These are phyloP conservation scores for Trametes gibbosa DNA, from an alignment of 768 basidiomycete species.

Conservation along the genomic window DNA sequence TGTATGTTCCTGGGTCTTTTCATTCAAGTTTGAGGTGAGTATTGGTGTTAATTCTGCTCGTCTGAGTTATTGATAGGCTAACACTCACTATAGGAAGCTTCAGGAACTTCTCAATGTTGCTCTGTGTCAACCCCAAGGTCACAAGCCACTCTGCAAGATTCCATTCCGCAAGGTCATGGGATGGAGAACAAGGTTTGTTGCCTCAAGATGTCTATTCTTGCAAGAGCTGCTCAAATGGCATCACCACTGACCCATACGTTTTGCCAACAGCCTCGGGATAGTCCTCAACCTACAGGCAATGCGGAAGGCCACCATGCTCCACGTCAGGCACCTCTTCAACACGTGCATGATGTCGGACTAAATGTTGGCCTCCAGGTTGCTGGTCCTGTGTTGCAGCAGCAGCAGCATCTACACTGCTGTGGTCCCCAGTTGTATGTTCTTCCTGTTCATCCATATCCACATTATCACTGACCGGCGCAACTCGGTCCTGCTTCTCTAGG, in stretches of 20 bases:
- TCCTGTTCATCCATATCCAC: too few relatives aligned
- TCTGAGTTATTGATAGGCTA: too few relatives aligned
- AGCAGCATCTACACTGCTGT: too few relatives aligned
- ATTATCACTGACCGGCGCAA: too few relatives aligned
- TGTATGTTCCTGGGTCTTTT: slow-evolving; percentile 19
- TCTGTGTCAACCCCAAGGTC: slow-evolving; percentile 27
- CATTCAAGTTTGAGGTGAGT: background rate
- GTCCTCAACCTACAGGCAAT: slow-evolving; percentile 4
- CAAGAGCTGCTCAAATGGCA: slow-evolving; percentile 19
- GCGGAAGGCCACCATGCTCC: slow-evolving; percentile 9
- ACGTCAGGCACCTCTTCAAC: slow-evolving; percentile 16
- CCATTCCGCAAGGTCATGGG: slow-evolving; percentile 31
- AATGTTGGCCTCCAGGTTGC: too few relatives aligned
- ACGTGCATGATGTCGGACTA: too few relatives aligned
- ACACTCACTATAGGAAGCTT: slow-evolving; percentile 30
- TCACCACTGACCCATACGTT: slow-evolving; percentile 1
- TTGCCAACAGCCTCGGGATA: slow-evolving; percentile 9
- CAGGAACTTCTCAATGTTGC: slow-evolving; percentile 30
- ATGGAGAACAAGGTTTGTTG: slow-evolving; percentile 23
- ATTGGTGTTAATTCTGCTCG: too few relatives aligned
- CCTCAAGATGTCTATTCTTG: background rate
- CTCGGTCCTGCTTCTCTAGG: too few relatives aligned
- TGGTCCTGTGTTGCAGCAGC: too few relatives aligned
- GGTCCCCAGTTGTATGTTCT: too few relatives aligned
- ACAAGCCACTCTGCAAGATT: slow-evolving; percentile 35